phyloP scores from a whole-genome alignment of 2,329 filamentous ascomycete species.

The Metarhizium humberi region DNA sequence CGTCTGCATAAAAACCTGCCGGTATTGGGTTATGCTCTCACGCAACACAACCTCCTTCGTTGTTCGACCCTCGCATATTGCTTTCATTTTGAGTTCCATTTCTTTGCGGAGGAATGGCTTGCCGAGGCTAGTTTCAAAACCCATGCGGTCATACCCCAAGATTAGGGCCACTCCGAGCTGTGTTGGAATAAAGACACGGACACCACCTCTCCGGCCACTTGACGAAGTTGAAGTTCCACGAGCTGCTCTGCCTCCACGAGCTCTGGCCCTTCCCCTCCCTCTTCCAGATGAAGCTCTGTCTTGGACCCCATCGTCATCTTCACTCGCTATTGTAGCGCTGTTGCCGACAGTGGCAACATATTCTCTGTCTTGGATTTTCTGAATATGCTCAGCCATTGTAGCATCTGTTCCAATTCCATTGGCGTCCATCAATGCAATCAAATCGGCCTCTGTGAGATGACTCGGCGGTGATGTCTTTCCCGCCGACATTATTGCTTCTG shows the following conservation, averaged over 20 bases:
- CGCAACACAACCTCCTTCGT: slow-evolving; percentile 66
- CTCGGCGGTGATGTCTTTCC: slow-evolving; percentile 80
- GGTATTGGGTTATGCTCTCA: slow-evolving; percentile 80
- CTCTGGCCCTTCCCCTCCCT: slow-evolving; percentile 39
- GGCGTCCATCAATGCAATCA: slow-evolving; percentile 95
- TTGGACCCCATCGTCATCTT: slow-evolving; percentile 28
- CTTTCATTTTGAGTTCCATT: slow-evolving; percentile 96
- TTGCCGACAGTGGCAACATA: slow-evolving; percentile 64
- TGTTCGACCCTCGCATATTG: slow-evolving; percentile 81
- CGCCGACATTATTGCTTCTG: slow-evolving; percentile 79
- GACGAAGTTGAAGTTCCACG: slow-evolving; percentile 32
- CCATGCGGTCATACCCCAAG: slow-evolving; percentile 89
- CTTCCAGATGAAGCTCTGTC: slow-evolving; percentile 32
- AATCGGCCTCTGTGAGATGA: slow-evolving; percentile 88
- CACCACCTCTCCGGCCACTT: slow-evolving; percentile 34
- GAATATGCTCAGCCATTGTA: slow-evolving; percentile 98
- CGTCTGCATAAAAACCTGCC: slow-evolving; percentile 75
- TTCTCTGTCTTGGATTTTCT: slow-evolving; percentile 82
- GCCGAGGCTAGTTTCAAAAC: slow-evolving; percentile 82
- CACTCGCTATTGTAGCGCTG: slow-evolving; percentile 25
- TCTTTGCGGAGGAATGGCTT: slow-evolving; percentile 96
- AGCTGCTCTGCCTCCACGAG: slow-evolving; percentile 28
- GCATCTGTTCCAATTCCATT: slow-evolving; percentile 98
- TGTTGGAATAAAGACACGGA: slow-evolving; percentile 88
- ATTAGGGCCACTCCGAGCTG: slow-evolving; percentile 85